phyloP scores from a whole-genome alignment of 2,329 filamentous ascomycete genomes.

The Claviceps capensis region DNA sequence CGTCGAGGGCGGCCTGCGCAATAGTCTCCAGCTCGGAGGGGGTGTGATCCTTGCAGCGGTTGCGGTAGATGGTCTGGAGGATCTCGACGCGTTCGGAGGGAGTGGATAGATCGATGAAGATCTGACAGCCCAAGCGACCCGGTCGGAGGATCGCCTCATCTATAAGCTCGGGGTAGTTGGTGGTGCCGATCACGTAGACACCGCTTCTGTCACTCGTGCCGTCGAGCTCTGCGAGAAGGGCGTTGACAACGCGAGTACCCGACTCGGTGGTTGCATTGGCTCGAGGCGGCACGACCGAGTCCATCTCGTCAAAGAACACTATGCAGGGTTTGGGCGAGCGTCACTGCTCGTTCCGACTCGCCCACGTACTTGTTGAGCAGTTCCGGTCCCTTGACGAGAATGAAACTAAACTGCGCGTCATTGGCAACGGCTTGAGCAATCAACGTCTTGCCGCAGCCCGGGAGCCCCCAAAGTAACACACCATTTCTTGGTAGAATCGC shows the following conservation, averaged over 20 bases:
- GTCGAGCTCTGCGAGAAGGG: slow-evolving; percentile 85
- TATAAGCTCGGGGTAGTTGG: slow-evolving; percentile 92
- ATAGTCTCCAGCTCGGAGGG: slow-evolving; percentile 40
- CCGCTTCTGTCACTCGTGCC: slow-evolving; percentile 67
- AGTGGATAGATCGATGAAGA: slow-evolving; percentile 79
- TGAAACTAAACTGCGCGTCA: slow-evolving; percentile 93
- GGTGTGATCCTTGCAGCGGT: slow-evolving; percentile 19
- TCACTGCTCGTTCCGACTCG: slow-evolving; percentile 81
- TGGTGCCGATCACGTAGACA: slow-evolving; percentile 89
- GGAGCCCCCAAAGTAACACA: slow-evolving; percentile 90
- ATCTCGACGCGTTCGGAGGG: slow-evolving; percentile 75
- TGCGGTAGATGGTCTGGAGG: slow-evolving; percentile 51
- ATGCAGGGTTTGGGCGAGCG: slow-evolving; percentile 81
- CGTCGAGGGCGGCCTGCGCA: slow-evolving; percentile 50
- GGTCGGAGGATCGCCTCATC: slow-evolving; percentile 90
- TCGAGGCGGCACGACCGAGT: slow-evolving; percentile 76
- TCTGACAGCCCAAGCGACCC: slow-evolving; percentile 72
- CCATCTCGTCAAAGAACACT: slow-evolving; percentile 95
- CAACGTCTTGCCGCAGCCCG: slow-evolving; percentile 91
- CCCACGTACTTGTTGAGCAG: slow-evolving; percentile 96
- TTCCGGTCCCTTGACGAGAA: slow-evolving; percentile 92
- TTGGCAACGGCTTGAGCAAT: slow-evolving; percentile 94
- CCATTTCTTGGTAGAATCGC: slow-evolving; percentile 27
- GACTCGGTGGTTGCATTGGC: slow-evolving; percentile 70
- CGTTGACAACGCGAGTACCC: slow-evolving; percentile 83